phyloP scores from a whole-genome alignment of 169 alveolate genomes.

The Cardiosporidium cionae region DNA sequence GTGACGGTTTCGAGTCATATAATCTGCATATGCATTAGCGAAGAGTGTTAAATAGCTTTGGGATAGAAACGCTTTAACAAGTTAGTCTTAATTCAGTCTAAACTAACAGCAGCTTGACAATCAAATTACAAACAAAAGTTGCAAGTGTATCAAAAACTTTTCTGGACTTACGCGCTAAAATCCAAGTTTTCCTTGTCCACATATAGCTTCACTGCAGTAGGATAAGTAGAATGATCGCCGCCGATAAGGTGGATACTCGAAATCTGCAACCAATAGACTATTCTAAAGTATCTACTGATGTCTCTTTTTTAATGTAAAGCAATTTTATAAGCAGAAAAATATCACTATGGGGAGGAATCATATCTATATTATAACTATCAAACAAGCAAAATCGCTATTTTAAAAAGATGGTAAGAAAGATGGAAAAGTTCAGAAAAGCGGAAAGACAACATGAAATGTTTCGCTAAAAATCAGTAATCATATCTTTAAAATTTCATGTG shows the following conservation, averaged over 20 bases:
- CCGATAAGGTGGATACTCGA: conserved; percentile 53
- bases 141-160: neutral
- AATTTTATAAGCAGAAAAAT: too few species aligned
- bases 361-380: too few species aligned
- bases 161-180: conserved; percentile 36
- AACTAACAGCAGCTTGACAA: neutral
- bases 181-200: conserved; percentile 55
- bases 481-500: too few species aligned
- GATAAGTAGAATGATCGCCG: conserved; percentile 57
- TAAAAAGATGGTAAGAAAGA: too few species aligned
- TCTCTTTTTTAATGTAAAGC: neutral
- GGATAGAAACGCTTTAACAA: neutral
- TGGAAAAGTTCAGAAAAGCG: too few species aligned
- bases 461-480: too few species aligned
- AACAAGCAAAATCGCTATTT: too few species aligned
- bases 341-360: too few species aligned
- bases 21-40: conserved; percentile 24
- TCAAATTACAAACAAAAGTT: neutral
- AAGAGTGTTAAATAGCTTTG: neutral
- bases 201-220: conserved; percentile 45
- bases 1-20: conserved; percentile 44
- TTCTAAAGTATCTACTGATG: neutral
- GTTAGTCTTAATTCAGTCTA: neutral
- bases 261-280: conserved; percentile 29
- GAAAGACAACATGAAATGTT: too few species aligned